A percentile compares a stretch with the other conserved stretches of the same genome.
phyloP scores from a whole-genome alignment of 371 early-diverging fungal genomes.

The Nosema muscidifuracis region DNA sequence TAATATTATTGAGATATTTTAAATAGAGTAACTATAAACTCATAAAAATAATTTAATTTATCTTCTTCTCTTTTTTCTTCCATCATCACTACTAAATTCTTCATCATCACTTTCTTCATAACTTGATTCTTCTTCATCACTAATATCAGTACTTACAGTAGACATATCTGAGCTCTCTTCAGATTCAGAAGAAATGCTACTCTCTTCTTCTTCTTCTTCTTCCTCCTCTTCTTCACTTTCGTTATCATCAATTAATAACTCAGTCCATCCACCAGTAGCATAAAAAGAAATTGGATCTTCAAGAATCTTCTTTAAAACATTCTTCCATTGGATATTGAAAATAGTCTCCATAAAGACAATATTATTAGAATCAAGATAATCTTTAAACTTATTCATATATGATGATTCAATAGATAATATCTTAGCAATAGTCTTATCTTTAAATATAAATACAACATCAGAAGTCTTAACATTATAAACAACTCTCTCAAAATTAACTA shows the following conservation, averaged over 20 bases:
- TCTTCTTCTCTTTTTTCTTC: constrained; percentile 24
- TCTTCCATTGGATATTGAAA: constrained; percentile 89
- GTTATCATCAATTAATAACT: constrained; percentile 64
- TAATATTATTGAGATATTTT: background rate
- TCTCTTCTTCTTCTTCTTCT: constrained; percentile 30
- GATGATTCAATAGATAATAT: constrained; percentile 88
- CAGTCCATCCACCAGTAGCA: constrained; percentile 85
- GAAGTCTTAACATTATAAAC: constrained; percentile 92
- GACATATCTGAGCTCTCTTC: constrained; percentile 27
- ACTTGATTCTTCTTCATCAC: constrained; percentile 25
- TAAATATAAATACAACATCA: constrained; percentile 94
- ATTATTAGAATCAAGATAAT: constrained; percentile 92
- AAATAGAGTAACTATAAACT: background rate
- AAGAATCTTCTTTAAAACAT: constrained; percentile 93
- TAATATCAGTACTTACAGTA: constrained; percentile 18
- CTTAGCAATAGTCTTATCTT: constrained; percentile 82
- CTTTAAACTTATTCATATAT: constrained; percentile 85
- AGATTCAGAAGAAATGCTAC: constrained; percentile 19
- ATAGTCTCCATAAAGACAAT: constrained; percentile 88
- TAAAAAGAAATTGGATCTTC: constrained; percentile 89
- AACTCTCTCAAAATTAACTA: constrained; percentile 93
- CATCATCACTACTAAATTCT: constrained; percentile 42
- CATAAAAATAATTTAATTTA: too few species aligned
- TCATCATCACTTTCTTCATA: too few species aligned
- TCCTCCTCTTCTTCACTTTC: constrained; percentile 46